Percentiles rank a stretch among this genome's conserved stretches.
phyloP scores from a whole-genome alignment of 257 asterid genomes.

The Solanum rostratum region DNA sequence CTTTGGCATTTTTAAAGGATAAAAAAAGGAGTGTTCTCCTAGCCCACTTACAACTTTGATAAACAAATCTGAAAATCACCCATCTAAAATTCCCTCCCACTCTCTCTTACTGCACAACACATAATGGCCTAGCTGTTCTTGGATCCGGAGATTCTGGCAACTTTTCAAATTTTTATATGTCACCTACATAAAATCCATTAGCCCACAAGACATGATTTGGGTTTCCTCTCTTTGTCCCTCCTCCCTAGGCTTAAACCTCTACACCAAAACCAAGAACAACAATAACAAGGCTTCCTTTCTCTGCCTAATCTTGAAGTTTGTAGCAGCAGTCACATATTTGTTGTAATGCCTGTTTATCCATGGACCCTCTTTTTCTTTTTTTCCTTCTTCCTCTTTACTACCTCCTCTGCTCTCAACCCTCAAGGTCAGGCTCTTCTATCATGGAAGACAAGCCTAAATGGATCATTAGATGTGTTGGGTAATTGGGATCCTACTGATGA shows the following conservation, averaged over 20 bases:
- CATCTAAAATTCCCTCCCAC: slow-evolving; percentile 19
- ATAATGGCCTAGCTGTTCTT: slow-evolving; percentile 40
- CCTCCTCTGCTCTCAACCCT: slow-evolving; percentile 23
- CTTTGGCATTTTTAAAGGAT: slow-evolving; percentile 8
- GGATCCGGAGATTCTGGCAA: slow-evolving; percentile 45
- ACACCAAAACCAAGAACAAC: slow-evolving; percentile 4
- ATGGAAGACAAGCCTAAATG: slow-evolving; percentile 48
- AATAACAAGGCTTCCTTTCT: slow-evolving; percentile 3
- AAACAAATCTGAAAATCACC: slow-evolving; percentile 20
- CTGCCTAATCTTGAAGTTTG: slow-evolving; percentile 34
- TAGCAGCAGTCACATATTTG: slow-evolving; percentile 5
- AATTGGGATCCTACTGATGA: slow-evolving; percentile 50
- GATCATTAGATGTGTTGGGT: slow-evolving; percentile 28
- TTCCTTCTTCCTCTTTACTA: neutral
- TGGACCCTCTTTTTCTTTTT: slow-evolving; percentile 11
- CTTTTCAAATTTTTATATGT: slow-evolving; percentile 4
- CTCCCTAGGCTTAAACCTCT: slow-evolving; percentile 41
- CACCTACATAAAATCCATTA: slow-evolving; percentile 8
- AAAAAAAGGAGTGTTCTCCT: neutral
- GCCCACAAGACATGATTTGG: slow-evolving; percentile 26
- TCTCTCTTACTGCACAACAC: slow-evolving; percentile 14
- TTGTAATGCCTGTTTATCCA: slow-evolving; percentile 21
- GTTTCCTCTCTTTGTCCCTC: slow-evolving; percentile 14
- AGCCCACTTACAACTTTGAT: slow-evolving; percentile 10
- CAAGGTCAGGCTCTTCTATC: slow-evolving; percentile 52